Evolutionary conservation across 805 yeast genomes (phyloP), one percentile per base, ranked within the genome.

Genomic region (Saccharomycopsis javanensis): DNA sequence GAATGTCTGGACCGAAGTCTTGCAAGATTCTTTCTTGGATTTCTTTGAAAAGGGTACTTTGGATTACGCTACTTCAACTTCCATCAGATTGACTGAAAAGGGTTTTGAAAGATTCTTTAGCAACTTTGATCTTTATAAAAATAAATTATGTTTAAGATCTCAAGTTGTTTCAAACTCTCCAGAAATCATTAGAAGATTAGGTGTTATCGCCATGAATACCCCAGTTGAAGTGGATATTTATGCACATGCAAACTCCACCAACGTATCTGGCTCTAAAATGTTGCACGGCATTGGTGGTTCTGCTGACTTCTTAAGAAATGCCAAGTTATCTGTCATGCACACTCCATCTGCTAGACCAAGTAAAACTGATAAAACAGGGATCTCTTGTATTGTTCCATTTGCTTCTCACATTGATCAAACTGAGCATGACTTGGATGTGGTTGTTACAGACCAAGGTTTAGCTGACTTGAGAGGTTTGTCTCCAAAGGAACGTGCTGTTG

Each of bases 131-230:
- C 72, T 75, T 23, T 94, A 80, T 76, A 79, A 88, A 57, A 73
- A 86, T 69, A 91, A 90, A 74, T 78, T 94, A 65, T 81, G 92
- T 68, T 79, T 94, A 67, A 85, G 99, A 77, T 87, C 97, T 50
- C 99, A 94, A 77, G 96, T 86, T 57, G 92, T 91, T 53, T 90
- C 97, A 23, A 94, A 94, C 77, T 85, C 94, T 56, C 99, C 99
- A 56, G 99, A 94, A 77, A 76, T 94, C 65, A 92, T 94, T 66
- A 86, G 99, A 76, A 84, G 99, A 75, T 77, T 94, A 61, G 99
- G 99, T 71, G 94, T 89, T 64, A 94, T 94, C 71, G 98, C 99
- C 64, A 94, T 94, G 99, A 94, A 94, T 75, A 94, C 99, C 10
- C 99, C 99, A 7, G 99, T 94, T 54, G 99, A 94, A 76, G 96